phyloP scores from a whole-genome alignment of 495 filamentous ascomycete species.

The Bacidia rubella region DNA sequence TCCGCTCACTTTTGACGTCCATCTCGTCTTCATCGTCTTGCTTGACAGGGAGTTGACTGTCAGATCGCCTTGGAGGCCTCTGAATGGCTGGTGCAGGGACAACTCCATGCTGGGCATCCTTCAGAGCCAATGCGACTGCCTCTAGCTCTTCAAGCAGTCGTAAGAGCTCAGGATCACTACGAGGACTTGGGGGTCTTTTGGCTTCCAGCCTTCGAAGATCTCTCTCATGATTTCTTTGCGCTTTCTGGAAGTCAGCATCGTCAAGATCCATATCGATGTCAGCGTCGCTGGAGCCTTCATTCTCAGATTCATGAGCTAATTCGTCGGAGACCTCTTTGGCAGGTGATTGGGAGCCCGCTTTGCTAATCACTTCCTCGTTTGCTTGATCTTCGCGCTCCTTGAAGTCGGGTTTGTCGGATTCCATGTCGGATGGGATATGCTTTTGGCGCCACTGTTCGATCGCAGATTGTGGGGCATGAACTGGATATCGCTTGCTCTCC shows the following conservation, averaged over 20 bases:
- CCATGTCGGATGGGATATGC: background rate
- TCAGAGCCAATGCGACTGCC: conserved; percentile 27
- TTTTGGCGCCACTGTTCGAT: conserved; percentile 9
- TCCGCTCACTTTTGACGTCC: conserved; percentile 7
- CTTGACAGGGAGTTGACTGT: conserved; percentile 16
- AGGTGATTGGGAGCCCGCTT: background rate
- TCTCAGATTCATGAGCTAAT: background rate
- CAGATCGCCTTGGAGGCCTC: background rate
- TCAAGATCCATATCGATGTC: conserved; percentile 26
- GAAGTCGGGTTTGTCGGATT: background rate
- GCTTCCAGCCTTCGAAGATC: conserved; percentile 32
- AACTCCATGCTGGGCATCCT: conserved; percentile 17
- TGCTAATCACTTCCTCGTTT: background rate
- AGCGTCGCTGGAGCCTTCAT: conserved; percentile 9
- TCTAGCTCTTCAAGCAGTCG: conserved; percentile 33
- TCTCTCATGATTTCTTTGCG: conserved; percentile 34
- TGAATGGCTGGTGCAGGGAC: conserved; percentile 10
- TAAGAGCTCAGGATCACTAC: conserved; percentile 34
- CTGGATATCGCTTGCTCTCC: background rate
- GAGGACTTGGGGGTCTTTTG: conserved; percentile 30
- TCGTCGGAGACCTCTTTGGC: background rate
- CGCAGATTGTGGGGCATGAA: conserved; percentile 2
- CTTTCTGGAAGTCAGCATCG: conserved; percentile 37
- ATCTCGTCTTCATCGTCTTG: conserved; percentile 15
- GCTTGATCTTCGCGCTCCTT: background rate